Evolutionary conservation across 306 rosid species (phyloP).

Genomic region (Urtica urens): DNA sequence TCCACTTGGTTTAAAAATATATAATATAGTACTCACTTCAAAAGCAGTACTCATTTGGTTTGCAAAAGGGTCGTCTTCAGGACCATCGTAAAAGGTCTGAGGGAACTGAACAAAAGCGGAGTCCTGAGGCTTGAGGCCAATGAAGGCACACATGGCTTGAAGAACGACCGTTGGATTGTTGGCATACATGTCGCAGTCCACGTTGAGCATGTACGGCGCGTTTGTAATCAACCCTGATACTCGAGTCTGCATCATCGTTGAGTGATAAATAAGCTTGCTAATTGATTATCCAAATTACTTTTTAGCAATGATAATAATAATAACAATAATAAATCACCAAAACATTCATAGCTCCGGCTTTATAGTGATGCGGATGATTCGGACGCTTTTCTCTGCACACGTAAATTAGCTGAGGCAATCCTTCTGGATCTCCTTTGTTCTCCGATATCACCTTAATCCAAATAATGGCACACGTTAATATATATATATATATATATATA

Average conservation of each 20-base stretch:
- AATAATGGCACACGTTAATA: background rate
- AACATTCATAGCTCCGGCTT: constrained; percentile 74
- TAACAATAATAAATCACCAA: constrained; percentile 25
- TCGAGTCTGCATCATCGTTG: constrained; percentile 33
- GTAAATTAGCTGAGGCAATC: constrained; percentile 50
- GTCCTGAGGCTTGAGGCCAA: constrained; percentile 32
- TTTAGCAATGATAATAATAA: background rate
- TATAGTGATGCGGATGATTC: constrained; percentile 40
- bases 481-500: background rate
- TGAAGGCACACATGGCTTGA: constrained; percentile 37
- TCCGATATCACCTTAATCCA: constrained; percentile 43
- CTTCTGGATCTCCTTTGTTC: constrained; percentile 26
- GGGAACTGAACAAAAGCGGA: constrained; percentile 53
- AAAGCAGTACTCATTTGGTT: constrained; percentile 38
- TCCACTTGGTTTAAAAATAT: no score
- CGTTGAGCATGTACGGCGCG: constrained; percentile 53
- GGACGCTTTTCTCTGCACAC: constrained; percentile 57
- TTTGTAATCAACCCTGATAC: constrained; percentile 61
- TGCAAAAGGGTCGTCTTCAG: constrained; percentile 30
- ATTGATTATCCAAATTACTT: background rate
- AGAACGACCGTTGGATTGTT: constrained; percentile 35
- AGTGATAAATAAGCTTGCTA: no score
- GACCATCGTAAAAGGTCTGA: constrained; percentile 28
- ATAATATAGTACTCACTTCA: no score
- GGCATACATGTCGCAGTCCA: constrained; percentile 65